A percentile compares a stretch with the other conserved stretches of the same genome.
phyloP scores from a whole-genome alignment of 306 rosid species.

The Potentilla sterilis region DNA sequence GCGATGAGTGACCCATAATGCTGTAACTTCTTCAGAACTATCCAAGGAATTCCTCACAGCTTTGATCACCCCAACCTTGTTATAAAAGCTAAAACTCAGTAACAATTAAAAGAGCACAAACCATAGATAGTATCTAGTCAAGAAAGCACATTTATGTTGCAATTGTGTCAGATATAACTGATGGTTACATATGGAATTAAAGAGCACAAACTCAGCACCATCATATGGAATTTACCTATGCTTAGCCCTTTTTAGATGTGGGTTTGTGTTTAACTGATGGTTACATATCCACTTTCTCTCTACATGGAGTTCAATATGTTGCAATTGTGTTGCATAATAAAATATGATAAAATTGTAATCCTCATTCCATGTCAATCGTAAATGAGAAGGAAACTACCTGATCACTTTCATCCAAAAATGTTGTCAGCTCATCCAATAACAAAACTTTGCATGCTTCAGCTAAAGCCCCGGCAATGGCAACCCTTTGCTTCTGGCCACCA shows the following conservation, averaged over 20 bases:
- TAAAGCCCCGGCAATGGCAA: slow-evolving; percentile 88
- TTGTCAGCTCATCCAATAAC: slow-evolving; percentile 80
- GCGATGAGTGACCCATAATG: slow-evolving; percentile 90
- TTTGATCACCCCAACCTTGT: slow-evolving; percentile 68
- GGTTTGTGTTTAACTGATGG: too few species aligned
- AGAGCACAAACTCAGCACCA: neutral
- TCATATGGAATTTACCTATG: neutral
- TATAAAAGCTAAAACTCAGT: slow-evolving; percentile 11
- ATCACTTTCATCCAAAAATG: slow-evolving; percentile 79
- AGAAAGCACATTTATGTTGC: neutral
- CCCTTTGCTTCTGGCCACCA: slow-evolving; percentile 93
- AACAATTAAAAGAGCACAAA: neutral
- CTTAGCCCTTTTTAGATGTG: too few species aligned
- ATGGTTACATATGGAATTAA: too few species aligned
- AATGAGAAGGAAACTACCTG: slow-evolving; percentile 45
- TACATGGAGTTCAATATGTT: neutral
- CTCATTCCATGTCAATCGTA: slow-evolving; percentile 7
- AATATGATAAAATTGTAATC: slow-evolving; percentile 8
- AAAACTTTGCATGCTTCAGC: slow-evolving; percentile 87
- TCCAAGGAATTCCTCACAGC: slow-evolving; percentile 64
- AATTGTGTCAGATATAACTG: neutral
- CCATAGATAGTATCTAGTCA: neutral
- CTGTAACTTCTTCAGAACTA: slow-evolving; percentile 64
- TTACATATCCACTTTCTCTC: neutral
- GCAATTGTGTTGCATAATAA: neutral